phyloP scores from a whole-genome alignment of 2,329 filamentous ascomycete species.

The Metarhizium brunneum region DNA sequence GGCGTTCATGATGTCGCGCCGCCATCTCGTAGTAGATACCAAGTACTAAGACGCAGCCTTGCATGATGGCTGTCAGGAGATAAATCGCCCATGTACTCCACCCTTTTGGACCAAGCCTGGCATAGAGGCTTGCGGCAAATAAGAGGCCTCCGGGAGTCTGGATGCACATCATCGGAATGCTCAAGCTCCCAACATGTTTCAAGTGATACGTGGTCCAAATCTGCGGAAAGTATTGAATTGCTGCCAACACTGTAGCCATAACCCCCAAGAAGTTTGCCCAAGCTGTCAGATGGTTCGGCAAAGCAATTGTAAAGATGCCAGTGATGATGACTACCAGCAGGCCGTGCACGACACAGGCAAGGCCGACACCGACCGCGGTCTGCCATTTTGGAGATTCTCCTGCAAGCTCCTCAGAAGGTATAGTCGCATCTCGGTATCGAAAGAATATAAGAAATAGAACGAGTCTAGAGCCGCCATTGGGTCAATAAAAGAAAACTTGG shows the following conservation, averaged over 20 bases:
- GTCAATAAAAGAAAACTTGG: constrained; percentile 10
- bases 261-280: constrained; percentile 87
- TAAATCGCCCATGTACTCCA: constrained; percentile 97
- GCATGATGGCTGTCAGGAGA: constrained; percentile 74
- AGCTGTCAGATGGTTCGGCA: constrained; percentile 53
- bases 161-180: constrained; percentile 96
- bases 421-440: constrained; percentile 50
- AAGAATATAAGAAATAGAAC: constrained; percentile 94
- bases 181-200: constrained; percentile 81
- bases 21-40: constrained; percentile 66
- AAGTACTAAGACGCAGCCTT: constrained; percentile 73
- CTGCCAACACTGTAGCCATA: constrained; percentile 67
- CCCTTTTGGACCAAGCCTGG: constrained; percentile 67
- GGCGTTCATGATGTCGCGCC: constrained; percentile 23
- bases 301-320: constrained; percentile 54
- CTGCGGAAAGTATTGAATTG: constrained; percentile 88
- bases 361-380: constrained; percentile 68
- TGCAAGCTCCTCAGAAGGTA: constrained; percentile 38
- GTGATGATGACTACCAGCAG: constrained; percentile 62
- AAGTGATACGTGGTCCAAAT: constrained; percentile 85
- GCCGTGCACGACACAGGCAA: constrained; percentile 65
- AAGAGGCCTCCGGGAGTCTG: constrained; percentile 90
- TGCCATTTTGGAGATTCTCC: constrained; percentile 58
- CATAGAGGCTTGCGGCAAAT: constrained; percentile 77
- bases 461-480: constrained; percentile 46